Percentiles rank a stretch among this genome's conserved stretches.
These are phyloP conservation scores for Lunasporangiospora selenospora DNA, from an alignment of 192 early-diverging fungal genomes.

Conservation along the genomic window DNA sequence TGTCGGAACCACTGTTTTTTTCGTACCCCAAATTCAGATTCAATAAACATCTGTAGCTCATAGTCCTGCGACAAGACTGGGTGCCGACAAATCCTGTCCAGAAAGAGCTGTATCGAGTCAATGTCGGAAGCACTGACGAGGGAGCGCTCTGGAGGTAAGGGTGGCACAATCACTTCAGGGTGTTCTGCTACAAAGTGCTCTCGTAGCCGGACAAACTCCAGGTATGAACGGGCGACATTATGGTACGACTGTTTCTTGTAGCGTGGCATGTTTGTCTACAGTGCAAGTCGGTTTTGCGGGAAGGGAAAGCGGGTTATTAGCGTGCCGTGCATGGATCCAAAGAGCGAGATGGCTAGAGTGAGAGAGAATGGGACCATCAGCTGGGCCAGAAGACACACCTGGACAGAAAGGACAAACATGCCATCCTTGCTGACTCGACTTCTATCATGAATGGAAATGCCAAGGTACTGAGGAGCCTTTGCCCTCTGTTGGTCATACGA, in stretches of 20 bases:
- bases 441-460: conserved; percentile 37
- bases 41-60: conserved; percentile 54
- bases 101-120: conserved; percentile 41
- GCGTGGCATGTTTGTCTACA: conserved; percentile 50
- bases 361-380: no score
- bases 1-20: neutral
- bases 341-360: no score
- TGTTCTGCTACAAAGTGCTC: conserved; percentile 45
- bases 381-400: no score
- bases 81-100: conserved; percentile 45
- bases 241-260: conserved; percentile 47
- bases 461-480: conserved; percentile 39
- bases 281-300: no score
- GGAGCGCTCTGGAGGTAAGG: conserved; percentile 42
- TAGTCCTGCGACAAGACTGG: conserved; percentile 50
- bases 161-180: conserved; percentile 51
- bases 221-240: conserved; percentile 44
- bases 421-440: conserved; percentile 35
- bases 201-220: conserved; percentile 49
- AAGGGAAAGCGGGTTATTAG: no score
- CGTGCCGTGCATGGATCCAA: no score
- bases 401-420: conserved; percentile 32
- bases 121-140: conserved; percentile 42
- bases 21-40: conserved; percentile 51
- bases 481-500: conserved; percentile 37